These are phyloP conservation scores for Suillus alpinus DNA, from an alignment of 768 basidiomycete genomes.

Conservation along the genomic window DNA sequence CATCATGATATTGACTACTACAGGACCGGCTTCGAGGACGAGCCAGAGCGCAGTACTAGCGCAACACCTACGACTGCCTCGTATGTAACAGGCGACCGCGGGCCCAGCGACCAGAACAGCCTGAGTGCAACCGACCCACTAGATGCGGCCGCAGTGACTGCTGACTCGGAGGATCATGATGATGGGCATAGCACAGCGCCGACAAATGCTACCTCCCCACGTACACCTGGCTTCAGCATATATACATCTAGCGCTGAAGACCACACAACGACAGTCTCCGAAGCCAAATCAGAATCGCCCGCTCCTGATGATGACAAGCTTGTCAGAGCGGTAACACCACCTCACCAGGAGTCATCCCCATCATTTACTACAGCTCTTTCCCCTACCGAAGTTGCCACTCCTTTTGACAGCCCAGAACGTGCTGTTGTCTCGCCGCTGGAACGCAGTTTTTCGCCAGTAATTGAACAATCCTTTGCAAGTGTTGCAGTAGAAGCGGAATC, in stretches of 20 bases:
- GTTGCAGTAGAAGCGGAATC: constrained; percentile 47
- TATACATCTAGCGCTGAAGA: constrained; percentile 21
- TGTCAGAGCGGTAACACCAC: constrained; percentile 12
- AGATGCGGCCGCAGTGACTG: constrained; percentile 34
- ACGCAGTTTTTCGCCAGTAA: constrained; percentile 16
- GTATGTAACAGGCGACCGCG: constrained; percentile 31
- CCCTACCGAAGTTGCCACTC: constrained; percentile 12
- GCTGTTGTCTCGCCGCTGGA: constrained; percentile 30
- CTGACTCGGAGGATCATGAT: constrained; percentile 25
- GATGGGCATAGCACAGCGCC: constrained; percentile 23
- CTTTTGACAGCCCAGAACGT: constrained; percentile 23
- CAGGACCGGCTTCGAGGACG: constrained; percentile 26
- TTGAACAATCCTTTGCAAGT: constrained; percentile 39
- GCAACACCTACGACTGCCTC: constrained; percentile 32
- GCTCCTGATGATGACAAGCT: constrained; percentile 4
- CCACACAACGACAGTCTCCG: constrained; percentile 20
- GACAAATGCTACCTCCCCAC: constrained; percentile 12
- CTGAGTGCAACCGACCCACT: constrained; percentile 18
- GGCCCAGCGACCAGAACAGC: constrained; percentile 27
- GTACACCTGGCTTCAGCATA: constrained; percentile 52
- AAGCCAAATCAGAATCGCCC: constrained; percentile 13
- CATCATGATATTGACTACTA: constrained; percentile 26
- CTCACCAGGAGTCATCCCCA: constrained; percentile 11
- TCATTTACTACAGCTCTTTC: constrained; percentile 8
- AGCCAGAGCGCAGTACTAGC: constrained; percentile 18